Conservation (phyloP, 441 rosid genomes). For the Populus hybrid region DNA sequence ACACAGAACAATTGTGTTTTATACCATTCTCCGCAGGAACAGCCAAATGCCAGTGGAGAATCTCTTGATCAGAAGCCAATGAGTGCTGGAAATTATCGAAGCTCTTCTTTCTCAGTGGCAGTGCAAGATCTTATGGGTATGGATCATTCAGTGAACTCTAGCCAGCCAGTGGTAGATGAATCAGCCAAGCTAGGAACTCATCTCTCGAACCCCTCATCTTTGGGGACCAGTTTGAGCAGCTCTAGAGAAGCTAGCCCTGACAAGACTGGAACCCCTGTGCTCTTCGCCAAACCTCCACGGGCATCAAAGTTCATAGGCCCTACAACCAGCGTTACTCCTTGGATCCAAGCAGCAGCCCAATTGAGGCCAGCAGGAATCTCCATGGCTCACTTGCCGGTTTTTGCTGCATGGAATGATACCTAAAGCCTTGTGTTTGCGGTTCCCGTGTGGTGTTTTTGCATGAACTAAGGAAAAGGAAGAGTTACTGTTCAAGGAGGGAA, state of each 20-base stretch:
- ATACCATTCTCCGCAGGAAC: conserved; percentile 34
- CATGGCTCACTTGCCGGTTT: conserved; percentile 64
- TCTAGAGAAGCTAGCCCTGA: conserved; percentile 74
- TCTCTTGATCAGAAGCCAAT: conserved; percentile 36
- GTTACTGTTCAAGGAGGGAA: not conserved
- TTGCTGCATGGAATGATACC: conserved; percentile 74
- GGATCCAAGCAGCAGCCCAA: conserved; percentile 50
- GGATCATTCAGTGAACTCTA: conserved; percentile 34
- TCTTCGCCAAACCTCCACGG: conserved; percentile 49
- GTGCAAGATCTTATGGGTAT: conserved; percentile 43
- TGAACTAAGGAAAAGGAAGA: conserved; percentile 13
- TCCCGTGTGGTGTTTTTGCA: conserved; percentile 26
- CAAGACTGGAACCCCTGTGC: conserved; percentile 34
- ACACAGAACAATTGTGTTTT: conserved; percentile 8
- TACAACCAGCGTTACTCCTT: conserved; percentile 29
- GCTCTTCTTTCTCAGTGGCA: conserved; percentile 33
- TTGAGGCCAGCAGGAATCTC: conserved; percentile 46
- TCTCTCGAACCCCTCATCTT: conserved; percentile 51
- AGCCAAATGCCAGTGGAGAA: conserved; percentile 16
- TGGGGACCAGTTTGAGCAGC: conserved; percentile 60
- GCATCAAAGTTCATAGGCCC: conserved; percentile 50
- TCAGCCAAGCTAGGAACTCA: conserved; percentile 33
- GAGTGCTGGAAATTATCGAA: conserved; percentile 27
- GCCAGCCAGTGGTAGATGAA: conserved; percentile 37
- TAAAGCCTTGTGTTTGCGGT: conserved; percentile 14